phyloP scores from a whole-genome alignment of 2,329 filamentous ascomycete genomes.

The Albophoma yamanashiensis region DNA sequence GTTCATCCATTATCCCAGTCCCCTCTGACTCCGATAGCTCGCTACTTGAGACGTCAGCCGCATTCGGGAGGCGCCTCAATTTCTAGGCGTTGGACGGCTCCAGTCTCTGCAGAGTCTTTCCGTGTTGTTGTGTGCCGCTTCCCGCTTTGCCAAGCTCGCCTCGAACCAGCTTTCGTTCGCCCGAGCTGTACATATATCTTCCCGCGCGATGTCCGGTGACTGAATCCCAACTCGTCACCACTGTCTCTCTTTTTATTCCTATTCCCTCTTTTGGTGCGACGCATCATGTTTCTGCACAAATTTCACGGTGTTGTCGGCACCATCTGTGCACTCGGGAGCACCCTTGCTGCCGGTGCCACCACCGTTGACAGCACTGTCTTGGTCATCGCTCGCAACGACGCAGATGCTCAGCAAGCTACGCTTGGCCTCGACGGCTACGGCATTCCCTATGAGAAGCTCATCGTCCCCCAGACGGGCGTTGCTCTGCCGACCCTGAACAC shows the following conservation, averaged over 20 bases:
- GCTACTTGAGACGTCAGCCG: not conserved
- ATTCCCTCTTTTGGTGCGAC: not conserved
- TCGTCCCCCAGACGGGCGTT: conserved; percentile 41
- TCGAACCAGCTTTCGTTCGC: not conserved
- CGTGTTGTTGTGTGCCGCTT: not conserved
- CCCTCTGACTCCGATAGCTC: not conserved
- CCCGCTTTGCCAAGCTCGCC: not conserved
- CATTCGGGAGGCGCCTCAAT: not conserved
- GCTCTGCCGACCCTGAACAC: conserved; percentile 41
- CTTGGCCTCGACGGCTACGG: conserved; percentile 49
- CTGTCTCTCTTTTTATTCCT: not conserved
- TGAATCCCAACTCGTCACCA: not conserved
- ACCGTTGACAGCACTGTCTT: conserved; percentile 37
- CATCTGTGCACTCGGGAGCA: not conserved
- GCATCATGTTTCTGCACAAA: not conserved
- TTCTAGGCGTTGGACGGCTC: not conserved
- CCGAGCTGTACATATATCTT: not conserved
- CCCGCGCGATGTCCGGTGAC: not conserved
- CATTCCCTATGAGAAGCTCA: conserved; percentile 44
- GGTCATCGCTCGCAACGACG: conserved; percentile 41
- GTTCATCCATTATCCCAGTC: not conserved
- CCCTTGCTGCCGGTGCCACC: conserved; percentile 2
- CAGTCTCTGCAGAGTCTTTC: not conserved
- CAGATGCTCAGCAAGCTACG: conserved; percentile 34
- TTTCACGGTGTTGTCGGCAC: not conserved